Conservation (phyloP, 257 asterid genomes). For the Rubia yunnanensis region DNA sequence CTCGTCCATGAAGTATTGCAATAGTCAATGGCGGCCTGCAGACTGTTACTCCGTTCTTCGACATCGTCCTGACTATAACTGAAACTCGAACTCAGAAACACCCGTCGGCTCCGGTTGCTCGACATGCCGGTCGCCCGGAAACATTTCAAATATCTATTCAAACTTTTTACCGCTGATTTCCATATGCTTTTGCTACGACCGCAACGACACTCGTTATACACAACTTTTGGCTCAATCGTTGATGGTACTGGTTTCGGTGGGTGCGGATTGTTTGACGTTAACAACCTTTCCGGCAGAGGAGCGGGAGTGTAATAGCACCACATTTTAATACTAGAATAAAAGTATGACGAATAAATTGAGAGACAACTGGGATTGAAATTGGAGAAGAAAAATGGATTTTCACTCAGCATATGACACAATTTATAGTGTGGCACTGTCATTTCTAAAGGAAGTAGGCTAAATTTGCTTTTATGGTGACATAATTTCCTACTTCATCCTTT, state of each 20-base stretch:
- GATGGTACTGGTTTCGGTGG: background rate
- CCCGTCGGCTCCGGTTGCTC: background rate
- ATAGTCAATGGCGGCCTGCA: background rate
- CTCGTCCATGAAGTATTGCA: background rate
- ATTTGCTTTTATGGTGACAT: background rate
- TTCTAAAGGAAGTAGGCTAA: background rate
- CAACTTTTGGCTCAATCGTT: background rate
- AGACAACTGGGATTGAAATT: too few species aligned
- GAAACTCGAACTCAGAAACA: background rate
- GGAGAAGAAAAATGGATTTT: too few species aligned
- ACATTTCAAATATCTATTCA: background rate
- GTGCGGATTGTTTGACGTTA: background rate
- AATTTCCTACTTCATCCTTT: background rate
- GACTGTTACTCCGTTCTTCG: background rate
- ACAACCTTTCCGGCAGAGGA: too few species aligned
- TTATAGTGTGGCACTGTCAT: background rate
- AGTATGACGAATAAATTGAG: too few species aligned
- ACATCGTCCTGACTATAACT: background rate
- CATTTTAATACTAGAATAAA: background rate
- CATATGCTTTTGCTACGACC: background rate
- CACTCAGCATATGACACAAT: too few species aligned
- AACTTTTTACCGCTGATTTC: background rate
- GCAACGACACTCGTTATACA: background rate
- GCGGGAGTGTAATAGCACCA: background rate
- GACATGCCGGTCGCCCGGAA: background rate